A percentile compares a stretch with the other conserved stretches of the same genome.
Evolutionary conservation across 306 rosid genomes (phyloP).

Genomic region (Inga leiocalycina): DNA sequence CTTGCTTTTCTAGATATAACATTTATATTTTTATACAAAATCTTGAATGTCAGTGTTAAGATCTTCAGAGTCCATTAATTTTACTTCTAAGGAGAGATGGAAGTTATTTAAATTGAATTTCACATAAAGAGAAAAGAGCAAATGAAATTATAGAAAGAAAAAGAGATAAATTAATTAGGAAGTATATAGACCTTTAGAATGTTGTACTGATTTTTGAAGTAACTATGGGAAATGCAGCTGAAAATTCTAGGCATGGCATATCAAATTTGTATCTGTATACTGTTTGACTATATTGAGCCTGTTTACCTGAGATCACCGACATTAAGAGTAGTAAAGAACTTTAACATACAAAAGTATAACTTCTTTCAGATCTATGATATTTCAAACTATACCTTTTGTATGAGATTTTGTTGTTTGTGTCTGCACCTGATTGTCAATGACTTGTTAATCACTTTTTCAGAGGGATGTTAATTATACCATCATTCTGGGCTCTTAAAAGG

Average conservation of each 20-base stretch:
- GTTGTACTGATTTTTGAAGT: constrained; percentile 22
- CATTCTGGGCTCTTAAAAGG: constrained; percentile 18
- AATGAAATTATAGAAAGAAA: background rate
- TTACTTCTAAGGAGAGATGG: background rate
- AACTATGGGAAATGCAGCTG: constrained; percentile 18
- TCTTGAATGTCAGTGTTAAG: background rate
- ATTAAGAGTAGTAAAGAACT: constrained; percentile 15
- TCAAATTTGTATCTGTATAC: constrained; percentile 16
- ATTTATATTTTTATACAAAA: background rate
- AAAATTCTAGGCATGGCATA: background rate
- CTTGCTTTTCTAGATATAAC: background rate
- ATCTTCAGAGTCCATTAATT: constrained; percentile 1
- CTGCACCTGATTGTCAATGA: constrained; percentile 19
- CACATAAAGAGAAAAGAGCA: background rate
- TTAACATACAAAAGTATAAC: constrained; percentile 7
- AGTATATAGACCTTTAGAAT: constrained; percentile 22
- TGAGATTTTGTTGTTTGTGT: constrained; percentile 31
- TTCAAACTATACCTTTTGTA: constrained; percentile 20
- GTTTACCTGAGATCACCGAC: constrained; percentile 17
- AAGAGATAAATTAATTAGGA: background rate
- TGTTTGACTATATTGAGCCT: constrained; percentile 8
- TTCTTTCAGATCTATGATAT: constrained; percentile 26
- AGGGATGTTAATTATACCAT: constrained; percentile 28
- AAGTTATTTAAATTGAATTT: constrained; percentile 13
- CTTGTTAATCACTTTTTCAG: constrained; percentile 30